Base-by-base conservation (phyloP, 1,284 basidiomycete genomes). In the Puccinia horiana region DNA sequence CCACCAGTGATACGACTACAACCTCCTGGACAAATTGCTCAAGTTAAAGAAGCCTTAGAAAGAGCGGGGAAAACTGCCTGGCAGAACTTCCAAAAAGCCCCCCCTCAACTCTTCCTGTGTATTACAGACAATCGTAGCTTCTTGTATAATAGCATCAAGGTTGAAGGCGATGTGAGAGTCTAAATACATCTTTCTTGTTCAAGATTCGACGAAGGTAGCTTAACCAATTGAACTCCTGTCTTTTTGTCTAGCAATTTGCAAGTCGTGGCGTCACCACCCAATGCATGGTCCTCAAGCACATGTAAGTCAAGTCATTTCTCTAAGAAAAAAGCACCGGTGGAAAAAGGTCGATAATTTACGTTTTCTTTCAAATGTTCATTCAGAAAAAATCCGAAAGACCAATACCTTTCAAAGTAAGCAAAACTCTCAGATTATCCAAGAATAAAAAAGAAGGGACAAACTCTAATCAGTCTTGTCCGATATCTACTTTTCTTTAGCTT, bases 351-450 rank as follows among this genome's bases (percentile, higher is more conserved):
- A 26, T 65, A 29, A 44, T 47, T 49, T 1, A 29, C 12, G 29
- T 35, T 65, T 6, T 12, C 37, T 16, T 37, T 14, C 63, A 42
- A 37, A 61, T 37, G 18, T 40, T 4, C 16, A 65, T 40, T 4
- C 61, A 81, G 70, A 18, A 61, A 63, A 29, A 81, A 42, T 32
- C 32, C 79, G 0, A 67, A 81, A 52, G 79, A 81, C 52, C 79
- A 81, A 74, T 81, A 81, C 37, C 56, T 81, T 23, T 61, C 79
- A 29, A 81, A 81, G 79, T 81, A 65, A 65, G 79, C 26, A 65
- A 52, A 0, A 44, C 23, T 37, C 29, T 2, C 49, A 70, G 49
- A 26, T 23, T 35, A 35, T 18, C 32, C 32, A 35, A n/a, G 18
- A 29, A 42, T 37, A 6, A 0, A 29, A 2, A 32, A 29, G 0